Percentiles rank a stretch among this genome's conserved stretches.
Conservation (phyloP, 192 early-diverging fungal species). For the Coemansia sp. region DNA sequence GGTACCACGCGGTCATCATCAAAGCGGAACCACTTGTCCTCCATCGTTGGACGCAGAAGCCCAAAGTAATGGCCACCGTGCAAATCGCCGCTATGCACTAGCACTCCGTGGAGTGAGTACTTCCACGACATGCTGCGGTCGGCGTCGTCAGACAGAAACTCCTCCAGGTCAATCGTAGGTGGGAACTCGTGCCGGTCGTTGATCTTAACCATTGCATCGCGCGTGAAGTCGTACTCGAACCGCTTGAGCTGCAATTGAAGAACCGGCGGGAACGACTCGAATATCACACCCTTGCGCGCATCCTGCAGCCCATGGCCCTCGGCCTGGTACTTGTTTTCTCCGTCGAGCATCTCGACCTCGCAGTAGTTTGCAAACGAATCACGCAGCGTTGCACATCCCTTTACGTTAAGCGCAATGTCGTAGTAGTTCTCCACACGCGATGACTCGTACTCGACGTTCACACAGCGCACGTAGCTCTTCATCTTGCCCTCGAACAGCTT, state of each 20-base stretch:
- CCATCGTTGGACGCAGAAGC: constrained; percentile 75
- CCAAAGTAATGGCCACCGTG: constrained; percentile 95
- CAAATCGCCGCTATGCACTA: constrained; percentile 93
- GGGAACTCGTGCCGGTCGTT: constrained; percentile 98
- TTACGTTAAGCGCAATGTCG: constrained; percentile 97
- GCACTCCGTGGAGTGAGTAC: constrained; percentile 91
- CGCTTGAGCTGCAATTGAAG: constrained; percentile 95
- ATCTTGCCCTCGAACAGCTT: constrained; percentile 95
- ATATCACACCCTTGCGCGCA: constrained; percentile 95
- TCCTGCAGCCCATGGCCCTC: constrained; percentile 94
- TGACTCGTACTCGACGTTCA: constrained; percentile 93
- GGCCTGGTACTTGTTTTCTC: constrained; percentile 95
- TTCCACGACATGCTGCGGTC: constrained; percentile 65
- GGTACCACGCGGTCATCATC: constrained; percentile 94
- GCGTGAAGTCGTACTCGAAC: constrained; percentile 95
- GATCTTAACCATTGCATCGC: constrained; percentile 91
- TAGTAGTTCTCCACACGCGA: constrained; percentile 94
- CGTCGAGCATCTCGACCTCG: constrained; percentile 88
- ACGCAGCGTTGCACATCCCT: constrained; percentile 80
- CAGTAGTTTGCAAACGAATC: constrained; percentile 93
- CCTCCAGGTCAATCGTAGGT: constrained; percentile 76
- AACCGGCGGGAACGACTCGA: constrained; percentile 89
- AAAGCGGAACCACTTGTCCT: constrained; percentile 88
- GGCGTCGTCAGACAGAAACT: constrained; percentile 72
- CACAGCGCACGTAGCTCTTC: constrained; percentile 96